Conservation (phyloP, 805 yeast species). For the Yarrowia bubula region DNA sequence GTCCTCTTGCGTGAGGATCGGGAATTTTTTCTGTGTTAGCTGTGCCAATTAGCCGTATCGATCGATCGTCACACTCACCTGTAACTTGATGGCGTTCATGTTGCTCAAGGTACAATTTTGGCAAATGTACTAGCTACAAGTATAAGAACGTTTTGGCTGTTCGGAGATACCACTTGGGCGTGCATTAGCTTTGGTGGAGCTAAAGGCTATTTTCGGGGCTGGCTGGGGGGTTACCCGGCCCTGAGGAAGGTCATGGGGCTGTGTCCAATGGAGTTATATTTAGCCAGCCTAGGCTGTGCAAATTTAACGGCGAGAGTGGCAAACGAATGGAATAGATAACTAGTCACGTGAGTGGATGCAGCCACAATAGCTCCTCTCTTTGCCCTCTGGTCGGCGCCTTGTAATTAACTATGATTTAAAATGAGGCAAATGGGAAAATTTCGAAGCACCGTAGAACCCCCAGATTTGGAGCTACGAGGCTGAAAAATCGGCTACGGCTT, state of each 20-base stretch:
- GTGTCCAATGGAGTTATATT: neutral
- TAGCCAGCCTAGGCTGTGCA: too few species aligned
- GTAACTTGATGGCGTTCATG: slow-evolving; percentile 66
- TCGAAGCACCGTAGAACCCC: too few species aligned
- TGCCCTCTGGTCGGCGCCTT: too few species aligned
- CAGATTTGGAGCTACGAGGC: too few species aligned
- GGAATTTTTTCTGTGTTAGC: slow-evolving; percentile 70
- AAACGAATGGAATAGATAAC: too few species aligned
- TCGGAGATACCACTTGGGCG: slow-evolving; percentile 18
- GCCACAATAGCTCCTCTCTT: too few species aligned
- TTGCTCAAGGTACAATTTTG: neutral
- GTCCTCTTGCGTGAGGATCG: slow-evolving; percentile 81
- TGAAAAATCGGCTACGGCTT: neutral
- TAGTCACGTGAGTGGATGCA: too few species aligned
- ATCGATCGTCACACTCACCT: too few species aligned
- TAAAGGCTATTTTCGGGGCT: neutral
- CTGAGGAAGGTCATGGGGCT: neutral
- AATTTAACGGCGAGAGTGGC: too few species aligned
- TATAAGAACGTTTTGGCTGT: neutral
- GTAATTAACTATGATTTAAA: too few species aligned
- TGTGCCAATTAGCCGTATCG: too few species aligned
- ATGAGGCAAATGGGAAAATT: too few species aligned
- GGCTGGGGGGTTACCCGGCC: slow-evolving; percentile 11
- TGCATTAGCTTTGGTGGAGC: neutral
- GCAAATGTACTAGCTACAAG: neutral